phyloP scores from a whole-genome alignment of 345 rosid species.

The Populus ilicifolia region DNA sequence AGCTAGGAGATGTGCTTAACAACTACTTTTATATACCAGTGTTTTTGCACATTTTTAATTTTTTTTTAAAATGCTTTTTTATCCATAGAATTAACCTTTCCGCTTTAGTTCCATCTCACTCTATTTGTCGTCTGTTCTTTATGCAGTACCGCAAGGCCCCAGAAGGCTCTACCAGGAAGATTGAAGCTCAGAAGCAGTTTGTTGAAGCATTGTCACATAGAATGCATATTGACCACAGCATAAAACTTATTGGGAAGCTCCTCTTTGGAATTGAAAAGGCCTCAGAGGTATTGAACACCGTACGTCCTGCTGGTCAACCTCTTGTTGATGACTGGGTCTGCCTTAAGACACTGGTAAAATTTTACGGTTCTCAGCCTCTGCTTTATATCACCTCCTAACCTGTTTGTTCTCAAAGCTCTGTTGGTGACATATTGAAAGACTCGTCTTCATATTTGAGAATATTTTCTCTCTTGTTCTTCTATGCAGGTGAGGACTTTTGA shows the following conservation, averaged over 20 bases:
- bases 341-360: slow-evolving; percentile 66
- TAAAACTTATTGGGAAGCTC: slow-evolving; percentile 75
- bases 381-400: neutral
- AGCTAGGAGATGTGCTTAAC: neutral
- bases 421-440: neutral
- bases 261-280: slow-evolving; percentile 75
- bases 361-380: neutral
- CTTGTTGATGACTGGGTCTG: slow-evolving; percentile 96
- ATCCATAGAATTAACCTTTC: neutral
- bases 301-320: slow-evolving; percentile 75
- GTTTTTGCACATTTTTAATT: no score
- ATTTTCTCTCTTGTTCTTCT: neutral
- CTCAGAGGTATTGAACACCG: slow-evolving; percentile 49
- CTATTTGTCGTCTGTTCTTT: neutral
- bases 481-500: slow-evolving; percentile 84
- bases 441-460: neutral
- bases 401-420: neutral
- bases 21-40: neutral
- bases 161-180: slow-evolving; percentile 72
- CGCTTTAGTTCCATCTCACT: neutral
- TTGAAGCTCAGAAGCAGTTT: slow-evolving; percentile 70
- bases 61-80: no score
- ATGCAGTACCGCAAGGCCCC: slow-evolving; percentile 87
- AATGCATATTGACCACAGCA: slow-evolving; percentile 75
- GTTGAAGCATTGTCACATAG: slow-evolving; percentile 92